A percentile compares a stretch with the other conserved stretches of the same genome.
Evolutionary conservation across 192 early-diverging fungal species (phyloP).

Genomic region (Spizellomyces sp.): DNA sequence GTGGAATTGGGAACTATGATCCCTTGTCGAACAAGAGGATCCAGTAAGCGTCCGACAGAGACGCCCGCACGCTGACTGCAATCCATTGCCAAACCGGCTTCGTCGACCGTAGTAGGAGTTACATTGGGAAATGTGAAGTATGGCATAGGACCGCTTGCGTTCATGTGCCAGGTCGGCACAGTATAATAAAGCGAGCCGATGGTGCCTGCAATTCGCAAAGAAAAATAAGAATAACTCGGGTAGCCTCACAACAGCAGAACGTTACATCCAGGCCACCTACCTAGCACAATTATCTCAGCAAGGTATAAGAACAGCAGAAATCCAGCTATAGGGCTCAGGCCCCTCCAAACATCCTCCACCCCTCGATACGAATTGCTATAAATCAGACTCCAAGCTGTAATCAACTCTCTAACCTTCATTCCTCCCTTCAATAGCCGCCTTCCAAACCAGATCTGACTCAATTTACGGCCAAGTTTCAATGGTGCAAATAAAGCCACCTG

Average conservation of each 20-base stretch:
- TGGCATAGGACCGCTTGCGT: background rate
- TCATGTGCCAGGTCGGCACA: background rate
- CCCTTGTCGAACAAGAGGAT: background rate
- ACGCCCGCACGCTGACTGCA: background rate
- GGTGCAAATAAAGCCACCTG: slow-evolving; percentile 8
- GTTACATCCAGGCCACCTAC: background rate
- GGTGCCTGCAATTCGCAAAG: background rate
- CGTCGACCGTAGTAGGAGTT: background rate
- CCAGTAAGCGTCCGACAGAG: background rate
- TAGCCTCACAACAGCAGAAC: background rate
- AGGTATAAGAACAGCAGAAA: slow-evolving; percentile 10
- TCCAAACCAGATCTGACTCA: slow-evolving; percentile 5
- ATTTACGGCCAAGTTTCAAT: slow-evolving; percentile 7
- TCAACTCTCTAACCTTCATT: background rate
- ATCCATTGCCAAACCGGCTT: background rate
- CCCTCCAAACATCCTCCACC: slow-evolving; percentile 1
- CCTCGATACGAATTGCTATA: slow-evolving; percentile 18
- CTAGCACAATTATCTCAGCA: slow-evolving; percentile 2
- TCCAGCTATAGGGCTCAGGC: slow-evolving; percentile 4
- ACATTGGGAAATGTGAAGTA: background rate
- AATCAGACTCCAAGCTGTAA: slow-evolving; percentile 10
- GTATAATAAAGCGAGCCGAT: slow-evolving; percentile 8
- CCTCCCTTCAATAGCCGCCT: background rate
- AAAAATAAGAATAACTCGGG: background rate
- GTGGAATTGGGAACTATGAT: background rate